Evolutionary conservation across 2,329 filamentous ascomycete species (phyloP).

Genomic region (Xylariales sp.): DNA sequence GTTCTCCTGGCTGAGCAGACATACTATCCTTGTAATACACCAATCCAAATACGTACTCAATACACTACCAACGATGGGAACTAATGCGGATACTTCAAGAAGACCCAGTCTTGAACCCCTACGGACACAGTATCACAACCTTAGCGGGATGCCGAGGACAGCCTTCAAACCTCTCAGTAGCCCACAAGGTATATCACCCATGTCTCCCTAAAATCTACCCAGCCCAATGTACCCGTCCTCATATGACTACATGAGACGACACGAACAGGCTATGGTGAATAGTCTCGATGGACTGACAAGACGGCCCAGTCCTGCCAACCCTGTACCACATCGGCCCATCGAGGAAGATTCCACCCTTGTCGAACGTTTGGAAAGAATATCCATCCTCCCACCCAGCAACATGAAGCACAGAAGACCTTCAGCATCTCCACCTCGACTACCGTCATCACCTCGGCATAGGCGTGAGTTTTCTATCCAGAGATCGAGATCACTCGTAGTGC

Average conservation of each 20-base stretch:
- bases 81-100: slow-evolving; percentile 12
- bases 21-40: no score
- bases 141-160: slow-evolving; percentile 18
- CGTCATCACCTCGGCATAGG: slow-evolving; percentile 4
- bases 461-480: neutral
- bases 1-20: no score
- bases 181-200: slow-evolving; percentile 19
- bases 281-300: slow-evolving; percentile 26
- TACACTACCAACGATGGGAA: slow-evolving; percentile 26
- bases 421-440: slow-evolving; percentile 9
- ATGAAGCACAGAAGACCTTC: slow-evolving; percentile 8
- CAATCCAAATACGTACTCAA: no score
- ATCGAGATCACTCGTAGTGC: neutral
- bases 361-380: slow-evolving; percentile 21
- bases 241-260: slow-evolving; percentile 29
- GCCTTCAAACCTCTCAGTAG: slow-evolving; percentile 20
- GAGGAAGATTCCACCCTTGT: slow-evolving; percentile 25
- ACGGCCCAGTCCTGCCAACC: slow-evolving; percentile 14
- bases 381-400: slow-evolving; percentile 18
- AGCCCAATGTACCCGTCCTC: slow-evolving; percentile 29
- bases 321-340: slow-evolving; percentile 22
- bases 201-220: slow-evolving; percentile 27
- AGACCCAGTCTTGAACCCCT: slow-evolving; percentile 31
- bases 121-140: slow-evolving; percentile 27
- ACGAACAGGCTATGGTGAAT: slow-evolving; percentile 31